Evolutionary conservation across 345 rosid genomes (phyloP).

Genomic region (Acer campestre): DNA sequence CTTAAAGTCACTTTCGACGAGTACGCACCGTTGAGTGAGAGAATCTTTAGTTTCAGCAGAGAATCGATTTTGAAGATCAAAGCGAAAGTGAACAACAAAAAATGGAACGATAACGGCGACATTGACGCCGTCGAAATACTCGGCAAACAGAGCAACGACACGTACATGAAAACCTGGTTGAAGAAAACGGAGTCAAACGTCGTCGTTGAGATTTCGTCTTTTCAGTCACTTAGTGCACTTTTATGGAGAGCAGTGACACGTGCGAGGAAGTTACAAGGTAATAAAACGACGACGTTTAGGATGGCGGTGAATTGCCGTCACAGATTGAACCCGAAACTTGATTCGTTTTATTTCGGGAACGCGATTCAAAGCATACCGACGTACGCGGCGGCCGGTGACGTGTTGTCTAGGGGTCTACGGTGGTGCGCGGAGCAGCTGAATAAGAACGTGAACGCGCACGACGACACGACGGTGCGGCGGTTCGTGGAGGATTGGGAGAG

Average conservation of each 20-base stretch:
- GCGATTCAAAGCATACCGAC: slow-evolving; percentile 93
- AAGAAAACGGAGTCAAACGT: slow-evolving; percentile 33
- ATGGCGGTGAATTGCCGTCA: slow-evolving; percentile 94
- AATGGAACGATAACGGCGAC: slow-evolving; percentile 23
- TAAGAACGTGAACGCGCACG: slow-evolving; percentile 56
- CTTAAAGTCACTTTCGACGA: slow-evolving; percentile 74
- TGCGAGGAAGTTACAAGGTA: slow-evolving; percentile 62
- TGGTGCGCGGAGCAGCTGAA: slow-evolving; percentile 86
- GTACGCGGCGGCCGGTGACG: slow-evolving; percentile 68
- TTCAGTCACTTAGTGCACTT: slow-evolving; percentile 74
- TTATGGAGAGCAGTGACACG: slow-evolving; percentile 89
- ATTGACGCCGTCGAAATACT: slow-evolving; percentile 56
- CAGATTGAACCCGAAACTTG: slow-evolving; percentile 67
- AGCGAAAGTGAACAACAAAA: slow-evolving; percentile 49
- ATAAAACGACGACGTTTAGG: slow-evolving; percentile 72
- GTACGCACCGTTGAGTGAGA: slow-evolving; percentile 66
- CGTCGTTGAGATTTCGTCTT: slow-evolving; percentile 72
- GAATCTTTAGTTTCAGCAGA: slow-evolving; percentile 80
- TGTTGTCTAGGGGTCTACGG: slow-evolving; percentile 63
- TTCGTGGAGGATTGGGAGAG: slow-evolving; percentile 67
- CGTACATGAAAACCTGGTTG: slow-evolving; percentile 38
- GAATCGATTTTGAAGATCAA: slow-evolving; percentile 69
- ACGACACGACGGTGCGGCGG: slow-evolving; percentile 48
- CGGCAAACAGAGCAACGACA: slow-evolving; percentile 71
- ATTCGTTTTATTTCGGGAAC: slow-evolving; percentile 83